Evolutionary conservation across 768 basidiomycete genomes (phyloP).

Genomic region (Lentinus brumalis): DNA sequence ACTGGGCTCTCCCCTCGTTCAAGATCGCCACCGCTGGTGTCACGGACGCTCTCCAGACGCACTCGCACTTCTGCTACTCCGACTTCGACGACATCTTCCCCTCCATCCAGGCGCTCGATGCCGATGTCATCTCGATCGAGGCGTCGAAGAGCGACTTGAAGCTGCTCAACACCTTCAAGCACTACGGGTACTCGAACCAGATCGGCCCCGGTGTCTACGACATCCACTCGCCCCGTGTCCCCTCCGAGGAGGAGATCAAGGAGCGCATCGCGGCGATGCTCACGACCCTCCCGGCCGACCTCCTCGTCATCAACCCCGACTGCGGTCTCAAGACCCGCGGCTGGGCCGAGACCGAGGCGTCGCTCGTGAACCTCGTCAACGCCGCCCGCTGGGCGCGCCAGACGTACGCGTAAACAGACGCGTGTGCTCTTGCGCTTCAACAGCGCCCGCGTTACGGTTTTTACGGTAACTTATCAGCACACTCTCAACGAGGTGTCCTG

Average conservation of each 20-base stretch:
- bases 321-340: slow-evolving; percentile 99
- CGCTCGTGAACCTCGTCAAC: slow-evolving; percentile 82
- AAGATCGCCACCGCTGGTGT: slow-evolving; percentile 97
- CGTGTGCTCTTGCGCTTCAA: slow-evolving; percentile 72
- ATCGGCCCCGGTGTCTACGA: slow-evolving; percentile 99
- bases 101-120: slow-evolving; percentile 94
- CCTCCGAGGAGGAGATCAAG: slow-evolving; percentile 89
- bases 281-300: slow-evolving; percentile 73
- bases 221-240: slow-evolving; percentile 99
- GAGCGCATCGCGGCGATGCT: slow-evolving; percentile 88
- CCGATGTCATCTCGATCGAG: slow-evolving; percentile 98
- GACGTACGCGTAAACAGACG: slow-evolving; percentile 66
- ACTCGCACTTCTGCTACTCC: slow-evolving; percentile 99
- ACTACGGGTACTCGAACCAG: slow-evolving; percentile 93
- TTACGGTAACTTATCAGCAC: slow-evolving; percentile 46
- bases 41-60: slow-evolving; percentile 89
- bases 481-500: slow-evolving; percentile 32
- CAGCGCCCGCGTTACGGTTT: slow-evolving; percentile 77
- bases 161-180: slow-evolving; percentile 91
- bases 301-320: slow-evolving; percentile 95
- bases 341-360: slow-evolving; percentile 96
- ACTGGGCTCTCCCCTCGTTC: slow-evolving; percentile 99
- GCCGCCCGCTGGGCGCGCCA: slow-evolving; percentile 93
- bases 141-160: slow-evolving; percentile 99
- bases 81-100: slow-evolving; percentile 99